Conservation (phyloP, 2,329 filamentous ascomycete species). For the Tolypocladium tundrense region DNA sequence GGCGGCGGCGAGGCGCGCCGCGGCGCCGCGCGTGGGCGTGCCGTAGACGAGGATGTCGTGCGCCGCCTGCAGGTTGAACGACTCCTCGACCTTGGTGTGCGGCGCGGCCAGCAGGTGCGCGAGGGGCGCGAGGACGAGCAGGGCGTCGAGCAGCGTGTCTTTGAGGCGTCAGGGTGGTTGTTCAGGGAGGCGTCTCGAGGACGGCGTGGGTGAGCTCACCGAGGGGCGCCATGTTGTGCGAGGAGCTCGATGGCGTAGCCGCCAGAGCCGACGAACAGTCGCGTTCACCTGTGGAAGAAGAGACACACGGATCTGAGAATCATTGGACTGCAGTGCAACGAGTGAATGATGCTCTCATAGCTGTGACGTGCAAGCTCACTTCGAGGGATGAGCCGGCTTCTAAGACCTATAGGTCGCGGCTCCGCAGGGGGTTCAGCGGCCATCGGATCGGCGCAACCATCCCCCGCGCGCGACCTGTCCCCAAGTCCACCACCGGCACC, state of each 20-base stretch:
- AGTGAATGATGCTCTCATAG: background rate
- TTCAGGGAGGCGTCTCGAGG: background rate
- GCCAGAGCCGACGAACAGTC: background rate
- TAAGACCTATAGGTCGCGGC: no score
- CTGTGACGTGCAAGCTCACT: background rate
- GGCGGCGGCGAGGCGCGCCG: conserved; percentile 40
- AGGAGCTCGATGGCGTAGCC: background rate
- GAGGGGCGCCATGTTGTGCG: conserved; percentile 10
- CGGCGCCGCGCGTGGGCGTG: conserved; percentile 41
- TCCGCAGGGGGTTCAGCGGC: background rate
- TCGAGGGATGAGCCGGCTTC: background rate
- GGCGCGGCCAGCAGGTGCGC: conserved; percentile 66
- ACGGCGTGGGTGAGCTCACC: conserved; percentile 4
- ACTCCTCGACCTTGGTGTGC: conserved; percentile 97
- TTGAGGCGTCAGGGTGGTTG: background rate
- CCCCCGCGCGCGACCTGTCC: conserved; percentile 8
- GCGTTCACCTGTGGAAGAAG: background rate
- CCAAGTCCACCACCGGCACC: background rate
- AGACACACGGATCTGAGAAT: no score
- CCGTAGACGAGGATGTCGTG: conserved; percentile 85
- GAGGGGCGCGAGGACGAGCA: conserved; percentile 46
- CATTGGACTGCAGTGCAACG: no score
- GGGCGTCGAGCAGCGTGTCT: conserved; percentile 14
- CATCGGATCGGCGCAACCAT: conserved; percentile 23
- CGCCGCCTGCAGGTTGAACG: conserved; percentile 89